A percentile compares a stretch with the other conserved stretches of the same genome.
Conservation (phyloP, 176 grass and related monocot species). For the Eremochloa ophiuroides region DNA sequence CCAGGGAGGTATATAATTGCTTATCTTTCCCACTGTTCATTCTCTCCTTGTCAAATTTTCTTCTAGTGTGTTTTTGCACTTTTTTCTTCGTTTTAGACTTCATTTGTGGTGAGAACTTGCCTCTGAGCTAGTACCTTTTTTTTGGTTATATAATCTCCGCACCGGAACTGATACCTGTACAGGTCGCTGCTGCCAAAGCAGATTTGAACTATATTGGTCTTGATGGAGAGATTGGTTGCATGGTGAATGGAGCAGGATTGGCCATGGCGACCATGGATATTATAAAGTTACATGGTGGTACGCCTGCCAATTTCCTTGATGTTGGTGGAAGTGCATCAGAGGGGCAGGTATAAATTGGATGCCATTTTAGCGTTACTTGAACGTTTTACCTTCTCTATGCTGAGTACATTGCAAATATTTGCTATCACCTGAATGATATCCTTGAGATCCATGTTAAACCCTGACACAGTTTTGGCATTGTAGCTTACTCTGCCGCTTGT, state of each 20-base stretch:
- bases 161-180: slow-evolving; percentile 10
- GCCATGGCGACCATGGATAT: slow-evolving; percentile 99
- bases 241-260: slow-evolving; percentile 99
- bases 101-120: not conserved
- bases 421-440: not conserved
- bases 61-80: not conserved
- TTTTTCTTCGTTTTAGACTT: not conserved
- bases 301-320: slow-evolving; percentile 99
- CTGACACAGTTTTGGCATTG: not conserved
- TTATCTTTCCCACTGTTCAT: not conserved
- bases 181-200: slow-evolving; percentile 93
- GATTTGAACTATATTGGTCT: slow-evolving; percentile 99
- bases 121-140: not conserved
- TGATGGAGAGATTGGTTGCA: slow-evolving; percentile 99
- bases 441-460: slow-evolving; percentile 1
- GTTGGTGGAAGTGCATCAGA: slow-evolving; percentile 98
- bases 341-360: slow-evolving; percentile 59
- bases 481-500: not conserved
- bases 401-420: not conserved
- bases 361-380: not conserved
- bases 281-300: slow-evolving; percentile 98
- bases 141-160: not conserved
- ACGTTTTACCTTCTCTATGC: not conserved
- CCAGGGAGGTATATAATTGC: slow-evolving; percentile 63
- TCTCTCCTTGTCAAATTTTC: not conserved